Evolutionary conservation across 495 filamentous ascomycete genomes (phyloP).

Genomic region (Annulohypoxylon moriforme): DNA sequence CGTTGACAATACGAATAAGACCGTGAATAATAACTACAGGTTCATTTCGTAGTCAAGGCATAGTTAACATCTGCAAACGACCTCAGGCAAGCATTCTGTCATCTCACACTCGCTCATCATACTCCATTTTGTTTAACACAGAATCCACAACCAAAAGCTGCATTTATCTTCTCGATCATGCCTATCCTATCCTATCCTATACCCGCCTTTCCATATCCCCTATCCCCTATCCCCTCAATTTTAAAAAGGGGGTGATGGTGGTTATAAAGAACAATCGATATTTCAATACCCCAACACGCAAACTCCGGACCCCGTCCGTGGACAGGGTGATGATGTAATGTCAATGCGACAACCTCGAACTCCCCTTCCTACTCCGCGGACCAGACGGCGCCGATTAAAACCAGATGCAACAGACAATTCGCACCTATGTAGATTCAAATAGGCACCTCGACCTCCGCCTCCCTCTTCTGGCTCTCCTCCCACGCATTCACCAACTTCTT

Average conservation of each 20-base stretch:
- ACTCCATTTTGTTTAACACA: background rate
- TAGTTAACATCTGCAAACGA: background rate
- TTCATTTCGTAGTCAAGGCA: background rate
- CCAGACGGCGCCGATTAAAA: background rate
- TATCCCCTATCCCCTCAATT: background rate
- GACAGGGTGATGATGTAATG: background rate
- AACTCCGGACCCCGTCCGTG: background rate
- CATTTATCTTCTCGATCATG: background rate
- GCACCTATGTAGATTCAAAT: slow-evolving; percentile 25
- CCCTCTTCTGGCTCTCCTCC: slow-evolving; percentile 53
- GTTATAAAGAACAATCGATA: slow-evolving; percentile 1
- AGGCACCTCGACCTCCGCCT: slow-evolving; percentile 45
- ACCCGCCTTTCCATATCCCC: background rate
- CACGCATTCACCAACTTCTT: slow-evolving; percentile 52
- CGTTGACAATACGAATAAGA: background rate
- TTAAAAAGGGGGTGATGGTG: background rate
- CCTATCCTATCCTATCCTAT: background rate
- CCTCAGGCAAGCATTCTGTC: background rate
- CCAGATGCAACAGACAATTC: background rate
- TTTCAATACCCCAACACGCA: background rate
- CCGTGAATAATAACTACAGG: background rate
- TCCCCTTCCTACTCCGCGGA: background rate
- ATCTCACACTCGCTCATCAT: background rate
- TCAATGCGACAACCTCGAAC: slow-evolving; percentile 1
- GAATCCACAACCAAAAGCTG: background rate